Conservation (phyloP, 768 basidiomycete species). For the Suillus variegatus region DNA sequence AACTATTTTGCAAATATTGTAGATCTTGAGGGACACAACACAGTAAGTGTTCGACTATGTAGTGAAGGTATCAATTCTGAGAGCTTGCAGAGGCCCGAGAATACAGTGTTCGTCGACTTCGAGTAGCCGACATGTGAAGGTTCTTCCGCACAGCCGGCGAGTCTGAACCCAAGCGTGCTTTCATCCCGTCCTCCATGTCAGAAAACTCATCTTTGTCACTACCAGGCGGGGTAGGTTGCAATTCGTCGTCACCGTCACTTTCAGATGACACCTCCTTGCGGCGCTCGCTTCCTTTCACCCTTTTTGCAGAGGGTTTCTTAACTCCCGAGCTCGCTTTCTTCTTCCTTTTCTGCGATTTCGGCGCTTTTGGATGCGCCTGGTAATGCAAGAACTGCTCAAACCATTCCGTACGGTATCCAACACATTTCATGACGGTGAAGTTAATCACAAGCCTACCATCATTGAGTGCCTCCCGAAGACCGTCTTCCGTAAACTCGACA, state of each 20-base stretch:
- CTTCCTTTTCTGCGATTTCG: neutral
- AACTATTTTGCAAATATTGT: neutral
- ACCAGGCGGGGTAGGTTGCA: neutral
- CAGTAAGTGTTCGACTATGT: neutral
- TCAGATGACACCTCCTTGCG: neutral
- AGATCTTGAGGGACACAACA: neutral
- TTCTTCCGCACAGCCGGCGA: neutral
- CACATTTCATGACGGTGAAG: conserved; percentile 22
- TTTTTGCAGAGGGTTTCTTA: neutral
- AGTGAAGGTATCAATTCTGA: neutral
- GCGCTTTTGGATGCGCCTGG: conserved; percentile 17
- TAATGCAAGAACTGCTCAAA: conserved; percentile 17
- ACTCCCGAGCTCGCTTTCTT: neutral
- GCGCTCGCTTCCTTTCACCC: neutral
- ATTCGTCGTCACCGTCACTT: conserved; percentile 13
- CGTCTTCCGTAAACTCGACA: conserved; percentile 5
- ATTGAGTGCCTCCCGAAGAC: conserved; percentile 14
- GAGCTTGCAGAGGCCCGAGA: neutral
- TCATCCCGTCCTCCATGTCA: neutral
- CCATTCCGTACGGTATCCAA: conserved; percentile 23
- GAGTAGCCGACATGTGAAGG: neutral
- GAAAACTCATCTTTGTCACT: conserved; percentile 18
- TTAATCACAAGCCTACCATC: conserved; percentile 20
- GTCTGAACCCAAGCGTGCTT: neutral
- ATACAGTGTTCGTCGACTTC: neutral